phyloP scores from a whole-genome alignment of 106 monocot genomes.

The Acanthochlamys bracteata region DNA sequence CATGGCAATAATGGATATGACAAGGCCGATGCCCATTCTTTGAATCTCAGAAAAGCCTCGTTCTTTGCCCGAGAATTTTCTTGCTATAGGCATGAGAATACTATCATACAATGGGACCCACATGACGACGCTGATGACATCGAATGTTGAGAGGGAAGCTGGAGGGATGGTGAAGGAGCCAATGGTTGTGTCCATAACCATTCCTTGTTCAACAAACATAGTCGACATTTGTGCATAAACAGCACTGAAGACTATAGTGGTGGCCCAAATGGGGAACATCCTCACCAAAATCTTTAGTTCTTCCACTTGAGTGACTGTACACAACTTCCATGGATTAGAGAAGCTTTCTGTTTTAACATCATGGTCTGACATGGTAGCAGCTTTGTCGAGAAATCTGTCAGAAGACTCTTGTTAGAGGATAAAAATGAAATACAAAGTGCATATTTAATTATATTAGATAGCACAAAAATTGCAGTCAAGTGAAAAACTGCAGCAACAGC shows the following conservation, averaged over 20 bases:
- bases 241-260: conserved; percentile 9
- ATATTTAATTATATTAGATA: no score
- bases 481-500: no score
- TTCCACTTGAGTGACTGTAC: conserved; percentile 21
- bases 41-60: conserved; percentile 18
- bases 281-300: conserved; percentile 20
- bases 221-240: conserved; percentile 7
- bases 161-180: conserved; percentile 17
- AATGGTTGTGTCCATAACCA: conserved; percentile 17
- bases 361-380: conserved; percentile 14
- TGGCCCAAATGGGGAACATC: conserved; percentile 19
- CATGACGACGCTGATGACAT: conserved; percentile 11
- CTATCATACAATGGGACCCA: conserved; percentile 15
- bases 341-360: conserved; percentile 8
- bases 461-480: no score
- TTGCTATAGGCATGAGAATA: conserved; percentile 14
- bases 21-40: conserved; percentile 15
- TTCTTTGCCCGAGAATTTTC: conserved; percentile 16
- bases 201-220: conserved; percentile 20
- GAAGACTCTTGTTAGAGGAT: neutral
- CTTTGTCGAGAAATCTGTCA: conserved; percentile 22
- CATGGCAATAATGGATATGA: conserved; percentile 11
- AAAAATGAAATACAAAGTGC: no score
- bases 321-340: conserved; percentile 16
- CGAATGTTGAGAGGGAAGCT: conserved; percentile 14